A percentile compares a stretch with the other conserved stretches of the same genome.
These are phyloP conservation scores for Camillea tinctor DNA, from an alignment of 2,329 filamentous ascomycete genomes.

Conservation along the genomic window DNA sequence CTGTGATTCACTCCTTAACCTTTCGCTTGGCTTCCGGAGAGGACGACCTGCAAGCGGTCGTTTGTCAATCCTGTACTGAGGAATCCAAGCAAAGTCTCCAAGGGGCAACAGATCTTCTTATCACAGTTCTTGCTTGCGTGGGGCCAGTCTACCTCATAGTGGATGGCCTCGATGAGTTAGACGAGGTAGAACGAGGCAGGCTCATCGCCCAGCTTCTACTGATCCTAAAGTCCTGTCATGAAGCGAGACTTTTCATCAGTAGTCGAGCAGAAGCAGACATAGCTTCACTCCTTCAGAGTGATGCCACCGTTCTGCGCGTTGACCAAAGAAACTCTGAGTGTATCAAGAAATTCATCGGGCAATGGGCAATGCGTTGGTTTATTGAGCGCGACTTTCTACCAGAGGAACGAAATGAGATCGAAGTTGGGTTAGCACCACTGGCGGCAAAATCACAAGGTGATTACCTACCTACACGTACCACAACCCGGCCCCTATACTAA, in stretches of 20 bases:
- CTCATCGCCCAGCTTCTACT: slow-evolving; percentile 13
- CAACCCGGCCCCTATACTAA: background rate
- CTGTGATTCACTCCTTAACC: slow-evolving; percentile 19
- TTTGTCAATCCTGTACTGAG: slow-evolving; percentile 17
- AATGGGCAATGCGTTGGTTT: slow-evolving; percentile 16
- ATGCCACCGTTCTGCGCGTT: no score
- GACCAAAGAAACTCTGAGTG: slow-evolving; percentile 17
- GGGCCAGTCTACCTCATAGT: slow-evolving; percentile 25
- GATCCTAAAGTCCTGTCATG: slow-evolving; percentile 9
- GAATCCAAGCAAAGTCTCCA: slow-evolving; percentile 21
- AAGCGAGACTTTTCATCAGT: slow-evolving; percentile 24
- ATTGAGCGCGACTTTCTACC: slow-evolving; percentile 8
- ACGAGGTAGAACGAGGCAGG: slow-evolving; percentile 12
- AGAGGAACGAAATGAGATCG: slow-evolving; percentile 17
- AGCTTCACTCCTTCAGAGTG: slow-evolving; percentile 3
- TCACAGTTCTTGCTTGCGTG: slow-evolving; percentile 17
- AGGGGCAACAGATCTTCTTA: slow-evolving; percentile 23
- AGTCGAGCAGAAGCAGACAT: slow-evolving; percentile 26
- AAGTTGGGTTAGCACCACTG: slow-evolving; percentile 15
- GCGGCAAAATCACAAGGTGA: slow-evolving; percentile 26
- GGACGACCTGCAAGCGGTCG: slow-evolving; percentile 19
- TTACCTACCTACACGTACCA: background rate
- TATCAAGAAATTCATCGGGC: slow-evolving; percentile 22
- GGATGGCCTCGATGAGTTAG: slow-evolving; percentile 33
- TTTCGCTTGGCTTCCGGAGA: slow-evolving; percentile 19